Base-by-base conservation (phyloP, 768 basidiomycete species). In the Mycena epipterygia region DNA sequence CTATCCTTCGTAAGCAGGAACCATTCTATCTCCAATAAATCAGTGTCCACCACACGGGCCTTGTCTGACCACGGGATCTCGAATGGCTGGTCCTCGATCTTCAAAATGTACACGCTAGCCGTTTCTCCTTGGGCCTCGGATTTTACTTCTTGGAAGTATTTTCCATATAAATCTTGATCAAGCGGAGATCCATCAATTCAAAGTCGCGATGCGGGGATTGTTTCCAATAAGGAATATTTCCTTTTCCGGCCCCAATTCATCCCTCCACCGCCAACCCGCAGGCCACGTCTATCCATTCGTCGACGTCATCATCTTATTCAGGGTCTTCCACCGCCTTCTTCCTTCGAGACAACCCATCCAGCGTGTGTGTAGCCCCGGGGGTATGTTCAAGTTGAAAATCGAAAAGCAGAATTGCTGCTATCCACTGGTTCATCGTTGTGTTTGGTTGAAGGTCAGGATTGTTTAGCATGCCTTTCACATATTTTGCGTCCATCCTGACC, bases 371-470 rank as follows among this genome's bases (percentile, higher is more conserved):
- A 2, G 16, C 46, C 7, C 44, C 59, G 1, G 42, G 59, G 19
- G 33, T 35, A 13, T 48, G 59, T 19, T 33, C 11, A 11, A 60
- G 42, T 16, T 46, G 6, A 30, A 60, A 60, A 16, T 46, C 44
- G 29, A 60, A 60, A 7, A 55, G 30, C 32, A 55, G 5, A 9
- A 55, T 55, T 16, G 32, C 53, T 3, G 53, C 30, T 5, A 48
- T 60, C 59, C 59, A 60, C 5, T 44, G 27, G 46, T 60, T 60
- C 19, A 60, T 60, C 5, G 44, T 19, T 2, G 44, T 44, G n/a
- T 51, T 62, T 1, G 33, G 60, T 35, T 62, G 60, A 0, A 62
- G 19, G 17, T 62, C 60, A 16, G 60, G 59, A 21, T 60, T 60
- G n/a, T 60, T 60, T 0, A 60, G 32, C 59, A 60, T 44, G 2